phyloP scores from a whole-genome alignment of 345 rosid genomes.

The Populus tremula region DNA sequence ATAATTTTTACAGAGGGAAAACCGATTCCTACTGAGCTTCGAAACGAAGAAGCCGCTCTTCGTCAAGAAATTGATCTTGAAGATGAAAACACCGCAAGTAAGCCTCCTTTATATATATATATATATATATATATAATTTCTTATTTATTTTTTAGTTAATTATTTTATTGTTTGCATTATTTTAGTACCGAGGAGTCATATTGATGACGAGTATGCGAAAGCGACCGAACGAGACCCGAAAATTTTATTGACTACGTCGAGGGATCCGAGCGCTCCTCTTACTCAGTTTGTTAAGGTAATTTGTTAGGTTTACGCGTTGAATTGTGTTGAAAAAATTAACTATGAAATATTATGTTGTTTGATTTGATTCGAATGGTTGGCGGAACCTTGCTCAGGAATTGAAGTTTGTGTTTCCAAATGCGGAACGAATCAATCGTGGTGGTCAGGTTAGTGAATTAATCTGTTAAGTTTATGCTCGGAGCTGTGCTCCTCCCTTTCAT shows the following conservation, averaged over 20 bases:
- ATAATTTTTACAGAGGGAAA: constrained; percentile 60
- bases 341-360: background rate
- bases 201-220: constrained; percentile 88
- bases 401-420: constrained; percentile 78
- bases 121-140: background rate
- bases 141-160: background rate
- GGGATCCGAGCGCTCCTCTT: constrained; percentile 87
- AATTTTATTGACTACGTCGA: constrained; percentile 79
- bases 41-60: constrained; percentile 78
- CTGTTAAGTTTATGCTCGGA: no score
- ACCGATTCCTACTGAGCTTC: constrained; percentile 88
- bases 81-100: constrained; percentile 69
- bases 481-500: no score
- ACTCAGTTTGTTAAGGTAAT: constrained; percentile 69
- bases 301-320: background rate
- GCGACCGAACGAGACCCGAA: constrained; percentile 67
- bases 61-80: constrained; percentile 87
- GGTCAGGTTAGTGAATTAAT: constrained; percentile 51
- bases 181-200: constrained; percentile 66
- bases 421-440: constrained; percentile 78
- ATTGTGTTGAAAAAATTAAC: background rate
- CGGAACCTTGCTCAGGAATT: constrained; percentile 51
- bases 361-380: constrained; percentile 14
- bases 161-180: constrained; percentile 5
- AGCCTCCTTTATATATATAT: background rate